Evolutionary conservation across 257 asterid genomes (phyloP).

Genomic region (Solanum peruvianum): DNA sequence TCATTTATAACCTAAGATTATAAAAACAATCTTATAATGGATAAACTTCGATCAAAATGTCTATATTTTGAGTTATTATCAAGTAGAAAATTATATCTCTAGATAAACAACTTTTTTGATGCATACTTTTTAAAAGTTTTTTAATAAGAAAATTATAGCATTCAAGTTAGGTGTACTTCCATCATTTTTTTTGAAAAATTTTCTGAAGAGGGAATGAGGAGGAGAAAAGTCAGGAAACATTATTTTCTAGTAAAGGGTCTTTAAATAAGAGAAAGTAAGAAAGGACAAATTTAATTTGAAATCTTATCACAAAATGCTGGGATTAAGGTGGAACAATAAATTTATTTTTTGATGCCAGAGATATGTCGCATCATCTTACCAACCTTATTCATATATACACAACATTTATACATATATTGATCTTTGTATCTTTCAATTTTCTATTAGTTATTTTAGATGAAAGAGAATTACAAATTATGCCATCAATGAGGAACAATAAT

Average conservation of each 20-base stretch:
- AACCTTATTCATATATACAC: neutral
- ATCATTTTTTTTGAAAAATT: neutral
- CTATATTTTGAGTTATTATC: neutral
- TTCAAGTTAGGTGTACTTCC: neutral
- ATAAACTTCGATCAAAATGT: neutral
- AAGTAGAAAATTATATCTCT: neutral
- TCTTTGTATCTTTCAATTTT: neutral
- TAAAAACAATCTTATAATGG: neutral
- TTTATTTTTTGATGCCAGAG: neutral
- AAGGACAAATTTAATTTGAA: neutral
- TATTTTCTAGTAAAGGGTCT: neutral
- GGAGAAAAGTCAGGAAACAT: neutral
- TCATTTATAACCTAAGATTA: neutral
- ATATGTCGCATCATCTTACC: neutral
- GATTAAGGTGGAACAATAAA: neutral
- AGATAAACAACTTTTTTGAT: neutral
- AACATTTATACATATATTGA: neutral
- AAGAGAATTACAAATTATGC: neutral
- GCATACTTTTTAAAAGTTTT: neutral
- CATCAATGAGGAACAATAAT: neutral
- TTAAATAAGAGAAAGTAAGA: neutral
- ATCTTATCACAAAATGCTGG: neutral
- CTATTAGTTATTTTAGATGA: neutral
- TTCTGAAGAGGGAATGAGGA: neutral
- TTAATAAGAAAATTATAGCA: neutral